phyloP scores from a whole-genome alignment of 768 basidiomycete species.

The Lactifluus rugatus region DNA sequence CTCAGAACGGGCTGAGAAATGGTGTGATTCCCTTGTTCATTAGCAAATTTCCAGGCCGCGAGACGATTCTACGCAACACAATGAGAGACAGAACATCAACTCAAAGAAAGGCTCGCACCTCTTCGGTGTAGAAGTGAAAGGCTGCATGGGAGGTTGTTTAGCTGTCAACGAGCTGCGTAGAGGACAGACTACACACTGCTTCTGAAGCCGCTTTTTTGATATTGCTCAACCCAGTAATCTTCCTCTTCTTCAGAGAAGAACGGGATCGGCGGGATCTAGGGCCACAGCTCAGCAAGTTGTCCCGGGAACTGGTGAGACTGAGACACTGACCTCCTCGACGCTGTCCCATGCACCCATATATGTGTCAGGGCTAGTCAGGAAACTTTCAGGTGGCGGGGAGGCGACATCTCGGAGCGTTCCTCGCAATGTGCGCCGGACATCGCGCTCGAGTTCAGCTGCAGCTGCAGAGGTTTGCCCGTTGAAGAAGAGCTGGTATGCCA shows the following conservation, averaged over 20 bases:
- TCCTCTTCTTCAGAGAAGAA: constrained; percentile 56
- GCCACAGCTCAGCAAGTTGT: neutral
- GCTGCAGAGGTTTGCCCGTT: constrained; percentile 39
- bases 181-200: constrained; percentile 38
- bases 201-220: constrained; percentile 45
- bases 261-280: constrained; percentile 49
- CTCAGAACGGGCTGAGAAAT: constrained; percentile 34
- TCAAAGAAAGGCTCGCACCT: constrained; percentile 29
- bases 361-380: constrained; percentile 39
- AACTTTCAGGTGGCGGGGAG: constrained; percentile 47
- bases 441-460: constrained; percentile 41
- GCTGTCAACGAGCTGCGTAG: neutral
- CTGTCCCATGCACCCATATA: constrained; percentile 46
- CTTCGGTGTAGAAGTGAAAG: constrained; percentile 53
- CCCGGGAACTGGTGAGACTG: neutral
- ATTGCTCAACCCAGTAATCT: constrained; percentile 61
- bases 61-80: constrained; percentile 30
- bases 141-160: constrained; percentile 30
- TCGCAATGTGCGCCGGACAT: constrained; percentile 49
- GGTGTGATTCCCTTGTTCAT: constrained; percentile 35
- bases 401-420: constrained; percentile 42
- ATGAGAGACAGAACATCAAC: neutral
- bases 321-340: constrained; percentile 31
- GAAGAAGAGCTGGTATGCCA: constrained; percentile 54
- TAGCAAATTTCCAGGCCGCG: constrained; percentile 30